Evolutionary conservation across 257 asterid genomes (phyloP), one percentile per base, ranked within the genome.

Genomic region (Gentiana dahurica): DNA sequence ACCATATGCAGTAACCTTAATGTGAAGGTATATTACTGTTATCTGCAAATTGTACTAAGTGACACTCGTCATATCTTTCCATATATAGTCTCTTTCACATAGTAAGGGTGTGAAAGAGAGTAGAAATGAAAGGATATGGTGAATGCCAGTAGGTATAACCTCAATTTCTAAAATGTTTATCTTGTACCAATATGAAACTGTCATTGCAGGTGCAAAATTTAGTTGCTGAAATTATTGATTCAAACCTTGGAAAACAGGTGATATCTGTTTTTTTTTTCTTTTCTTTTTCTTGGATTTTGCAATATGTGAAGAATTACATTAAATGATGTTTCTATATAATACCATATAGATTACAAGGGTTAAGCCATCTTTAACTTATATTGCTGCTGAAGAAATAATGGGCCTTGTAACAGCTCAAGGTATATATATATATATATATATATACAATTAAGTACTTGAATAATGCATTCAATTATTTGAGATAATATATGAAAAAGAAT

Each of bases 401-500:
- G 87, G 98, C 77, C 97, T 92, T 3, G 97, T 92, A 47, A 88
- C 97, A 64, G 98, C 95, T 72, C 97, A 92, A 79, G 97, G 98
- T 90, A 50, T n/a, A 0, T 67, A 35, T 52, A 34, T 47, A n/a
- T n/a, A n/a, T n/a, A 36, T 36, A 24, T 4, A 66, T 41, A 37
- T 50, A 36, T 44, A 24, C 34, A 6, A 9, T 53, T 45, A 24
- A 52, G 36, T n/a, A 39, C 5, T 6, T n/a, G 24, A 24, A 24
- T 24, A 24, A 24, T 24, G 24, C 24, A 24, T 24, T 24, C 24
- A 24, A 24, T 24, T 24, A 24, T 24, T 24, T 24, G 24, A 24
- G 24, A 24, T 24, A 24, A 24, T 24, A 24, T 24, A 24, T 24
- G 24, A 24, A 24, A 24, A 24, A 24, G 24, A 24, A 24, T 24